A percentile compares a stretch with the other conserved stretches of the same genome.
Evolutionary conservation across 768 basidiomycete species (phyloP).

Genomic region (Agaricus sinodeliciosus): DNA sequence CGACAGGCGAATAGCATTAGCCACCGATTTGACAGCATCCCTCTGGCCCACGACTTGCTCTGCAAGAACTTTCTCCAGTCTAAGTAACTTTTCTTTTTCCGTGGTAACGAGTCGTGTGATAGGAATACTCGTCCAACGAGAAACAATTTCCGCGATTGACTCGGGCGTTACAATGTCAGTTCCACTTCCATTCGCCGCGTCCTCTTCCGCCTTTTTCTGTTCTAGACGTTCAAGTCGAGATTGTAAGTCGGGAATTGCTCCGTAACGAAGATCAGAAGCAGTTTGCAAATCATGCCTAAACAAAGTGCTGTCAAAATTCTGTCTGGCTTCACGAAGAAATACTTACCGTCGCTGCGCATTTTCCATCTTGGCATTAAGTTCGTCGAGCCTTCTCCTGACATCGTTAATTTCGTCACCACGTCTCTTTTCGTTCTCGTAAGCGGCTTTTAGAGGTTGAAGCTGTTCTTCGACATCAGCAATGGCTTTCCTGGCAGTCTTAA

Average conservation of each 20-base stretch:
- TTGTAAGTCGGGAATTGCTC: slow-evolving; percentile 86
- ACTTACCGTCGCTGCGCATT: slow-evolving; percentile 83
- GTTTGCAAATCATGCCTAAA: slow-evolving; percentile 66
- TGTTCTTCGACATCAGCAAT: slow-evolving; percentile 83
- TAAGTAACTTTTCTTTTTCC: slow-evolving; percentile 82
- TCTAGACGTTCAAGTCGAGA: slow-evolving; percentile 63
- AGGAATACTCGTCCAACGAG: slow-evolving; percentile 89
- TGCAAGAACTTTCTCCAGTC: slow-evolving; percentile 80
- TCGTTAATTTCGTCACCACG: slow-evolving; percentile 75
- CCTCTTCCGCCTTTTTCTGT: slow-evolving; percentile 64
- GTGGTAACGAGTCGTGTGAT: slow-evolving; percentile 82
- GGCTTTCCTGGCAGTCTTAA: slow-evolving; percentile 65
- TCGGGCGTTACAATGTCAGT: slow-evolving; percentile 77
- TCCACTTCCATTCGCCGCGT: slow-evolving; percentile 49
- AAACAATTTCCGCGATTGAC: slow-evolving; percentile 91
- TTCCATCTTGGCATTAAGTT: slow-evolving; percentile 85
- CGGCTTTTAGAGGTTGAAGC: slow-evolving; percentile 73
- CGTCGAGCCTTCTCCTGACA: slow-evolving; percentile 79
- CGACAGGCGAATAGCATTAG: slow-evolving; percentile 89
- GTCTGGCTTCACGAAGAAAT: background rate
- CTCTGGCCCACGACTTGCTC: slow-evolving; percentile 82
- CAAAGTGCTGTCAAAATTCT: slow-evolving; percentile 12
- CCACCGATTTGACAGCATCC: slow-evolving; percentile 87
- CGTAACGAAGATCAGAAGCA: slow-evolving; percentile 86
- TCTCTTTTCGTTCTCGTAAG: slow-evolving; percentile 83